These are phyloP conservation scores for Pinus tabuliformis DNA, from an alignment of 75 land plant genomes.

Conservation along the genomic window DNA sequence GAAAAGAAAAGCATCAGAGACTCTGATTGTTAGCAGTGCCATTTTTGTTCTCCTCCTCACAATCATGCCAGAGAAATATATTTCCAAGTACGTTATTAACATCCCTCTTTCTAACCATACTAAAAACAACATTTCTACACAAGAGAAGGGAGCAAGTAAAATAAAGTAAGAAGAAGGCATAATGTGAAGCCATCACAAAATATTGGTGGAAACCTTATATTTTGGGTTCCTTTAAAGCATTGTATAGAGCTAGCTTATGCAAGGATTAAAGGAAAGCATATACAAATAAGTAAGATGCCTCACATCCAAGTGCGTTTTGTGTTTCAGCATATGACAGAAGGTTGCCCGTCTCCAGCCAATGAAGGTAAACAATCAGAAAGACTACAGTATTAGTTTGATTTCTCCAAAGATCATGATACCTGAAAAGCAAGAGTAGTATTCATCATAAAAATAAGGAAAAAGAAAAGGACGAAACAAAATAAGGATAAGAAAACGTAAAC, in stretches of 20 bases:
- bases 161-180: no score
- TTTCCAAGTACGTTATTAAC: no score
- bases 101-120: no score
- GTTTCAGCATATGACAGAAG: conserved; percentile 75
- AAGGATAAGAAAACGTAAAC: background rate
- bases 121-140: no score
- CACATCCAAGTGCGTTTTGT: conserved; percentile 70
- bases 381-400: conserved; percentile 75
- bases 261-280: background rate
- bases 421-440: conserved; percentile 12
- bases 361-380: conserved; percentile 68
- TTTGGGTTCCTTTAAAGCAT: background rate
- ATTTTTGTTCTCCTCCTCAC: no score
- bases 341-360: conserved; percentile 82
- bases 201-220: background rate
- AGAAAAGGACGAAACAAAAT: background rate
- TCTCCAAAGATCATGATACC: conserved; percentile 90
- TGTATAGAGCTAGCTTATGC: background rate
- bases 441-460: background rate
- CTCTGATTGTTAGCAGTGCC: no score
- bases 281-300: conserved; percentile 11
- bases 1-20: no score
- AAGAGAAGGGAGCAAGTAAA: no score
- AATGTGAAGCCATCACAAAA: no score
- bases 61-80: no score